These are phyloP conservation scores for Hyphodiscus sp. DNA, from an alignment of 2,329 filamentous ascomycete species.

Conservation along the genomic window DNA sequence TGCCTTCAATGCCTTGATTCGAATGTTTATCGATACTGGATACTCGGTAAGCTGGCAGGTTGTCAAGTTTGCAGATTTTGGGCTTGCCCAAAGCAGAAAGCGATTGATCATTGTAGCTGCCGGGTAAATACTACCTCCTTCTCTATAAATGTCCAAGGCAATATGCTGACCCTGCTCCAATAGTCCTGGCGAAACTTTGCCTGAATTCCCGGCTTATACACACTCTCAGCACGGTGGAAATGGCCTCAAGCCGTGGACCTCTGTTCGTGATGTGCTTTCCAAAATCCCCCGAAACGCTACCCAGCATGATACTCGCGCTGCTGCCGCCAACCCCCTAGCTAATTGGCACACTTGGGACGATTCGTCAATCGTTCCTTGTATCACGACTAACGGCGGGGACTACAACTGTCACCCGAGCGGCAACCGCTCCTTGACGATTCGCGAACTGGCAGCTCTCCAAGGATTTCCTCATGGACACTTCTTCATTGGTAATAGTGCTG, in stretches of 20 bases:
- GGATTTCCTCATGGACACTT: constrained; percentile 57
- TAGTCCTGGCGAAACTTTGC: constrained; percentile 47
- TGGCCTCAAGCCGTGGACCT: constrained; percentile 36
- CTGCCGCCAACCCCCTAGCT: neutral
- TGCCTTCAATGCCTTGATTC: constrained; percentile 39
- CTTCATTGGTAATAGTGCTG: constrained; percentile 37
- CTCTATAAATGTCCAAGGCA: neutral
- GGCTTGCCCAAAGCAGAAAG: constrained; percentile 12
- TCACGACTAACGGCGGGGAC: constrained; percentile 56
- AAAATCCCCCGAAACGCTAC: constrained; percentile 31
- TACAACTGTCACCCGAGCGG: constrained; percentile 58
- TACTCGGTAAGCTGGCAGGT: constrained; percentile 67
- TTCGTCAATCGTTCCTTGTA: constrained; percentile 38
- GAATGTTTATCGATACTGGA: constrained; percentile 54
- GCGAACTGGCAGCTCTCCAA: constrained; percentile 62
- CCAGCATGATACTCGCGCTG: constrained; percentile 28
- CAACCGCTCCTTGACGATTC: constrained; percentile 51
- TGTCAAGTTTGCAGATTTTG: constrained; percentile 41
- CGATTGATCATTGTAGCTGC: constrained; percentile 50
- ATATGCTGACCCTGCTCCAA: neutral
- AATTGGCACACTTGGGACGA: constrained; percentile 36
- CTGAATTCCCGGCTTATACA: constrained; percentile 55
- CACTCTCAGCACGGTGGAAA: constrained; percentile 39
- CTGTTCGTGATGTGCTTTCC: constrained; percentile 32
- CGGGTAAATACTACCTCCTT: constrained; percentile 18